Percentiles rank a stretch among this genome's conserved stretches.
Conservation (phyloP, 1,139 yeast genomes). For the Geotrichum australiense region DNA sequence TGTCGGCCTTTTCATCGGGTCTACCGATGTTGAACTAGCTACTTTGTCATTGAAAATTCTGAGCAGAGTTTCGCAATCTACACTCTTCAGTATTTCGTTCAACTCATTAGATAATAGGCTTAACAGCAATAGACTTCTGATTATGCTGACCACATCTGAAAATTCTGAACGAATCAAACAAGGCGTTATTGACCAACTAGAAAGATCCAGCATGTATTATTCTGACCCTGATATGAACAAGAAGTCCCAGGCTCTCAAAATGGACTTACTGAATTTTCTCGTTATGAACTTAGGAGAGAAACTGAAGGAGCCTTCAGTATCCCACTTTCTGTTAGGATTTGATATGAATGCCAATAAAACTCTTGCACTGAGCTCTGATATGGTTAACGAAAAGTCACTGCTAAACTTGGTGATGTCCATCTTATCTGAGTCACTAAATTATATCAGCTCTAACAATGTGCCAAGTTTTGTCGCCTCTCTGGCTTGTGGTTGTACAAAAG, state of each 20-base stretch:
- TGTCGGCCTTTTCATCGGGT: constrained; percentile 63
- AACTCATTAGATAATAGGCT: constrained; percentile 37
- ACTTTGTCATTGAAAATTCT: constrained; percentile 49
- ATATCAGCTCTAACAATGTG: constrained; percentile 40
- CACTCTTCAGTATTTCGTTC: constrained; percentile 41
- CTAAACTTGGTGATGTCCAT: constrained; percentile 48
- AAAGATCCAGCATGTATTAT: constrained; percentile 35
- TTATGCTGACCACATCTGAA: constrained; percentile 65
- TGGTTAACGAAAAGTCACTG: constrained; percentile 48
- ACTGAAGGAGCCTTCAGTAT: constrained; percentile 44
- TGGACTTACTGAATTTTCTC: constrained; percentile 53
- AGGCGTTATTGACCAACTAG: constrained; percentile 67
- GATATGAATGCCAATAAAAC: constrained; percentile 39
- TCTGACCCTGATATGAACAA: constrained; percentile 24
- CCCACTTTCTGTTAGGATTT: constrained; percentile 77
- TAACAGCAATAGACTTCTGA: constrained; percentile 57
- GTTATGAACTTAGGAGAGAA: constrained; percentile 42
- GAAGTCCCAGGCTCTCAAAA: constrained; percentile 44
- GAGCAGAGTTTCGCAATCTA: constrained; percentile 43
- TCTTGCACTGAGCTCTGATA: constrained; percentile 43
- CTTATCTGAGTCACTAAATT: constrained; percentile 43
- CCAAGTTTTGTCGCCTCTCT: constrained; percentile 51
- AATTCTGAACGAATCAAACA: constrained; percentile 61
- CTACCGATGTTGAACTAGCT: constrained; percentile 46
- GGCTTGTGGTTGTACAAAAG: constrained; percentile 51